These are phyloP conservation scores for Rhodosporidiobolus sp. DNA, from an alignment of 768 basidiomycete species.

Conservation along the genomic window DNA sequence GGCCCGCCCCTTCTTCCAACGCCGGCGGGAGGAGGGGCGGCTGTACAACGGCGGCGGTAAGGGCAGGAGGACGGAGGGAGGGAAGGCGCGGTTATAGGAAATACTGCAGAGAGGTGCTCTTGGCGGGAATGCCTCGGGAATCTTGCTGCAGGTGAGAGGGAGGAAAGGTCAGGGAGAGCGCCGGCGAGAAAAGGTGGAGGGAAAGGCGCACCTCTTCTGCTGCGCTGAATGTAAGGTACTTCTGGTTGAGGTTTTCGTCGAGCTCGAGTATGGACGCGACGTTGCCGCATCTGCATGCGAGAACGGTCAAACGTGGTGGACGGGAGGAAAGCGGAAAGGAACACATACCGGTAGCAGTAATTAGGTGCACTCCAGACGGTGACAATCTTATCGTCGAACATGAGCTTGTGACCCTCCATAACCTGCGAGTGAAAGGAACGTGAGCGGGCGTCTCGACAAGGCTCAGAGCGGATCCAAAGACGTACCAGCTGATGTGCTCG, in stretches of 20 bases:
- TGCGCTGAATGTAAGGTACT: constrained; percentile 92
- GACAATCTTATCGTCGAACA: constrained; percentile 92
- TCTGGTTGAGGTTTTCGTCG: constrained; percentile 86
- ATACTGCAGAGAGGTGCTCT: constrained; percentile 41
- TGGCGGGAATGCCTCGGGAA: constrained; percentile 40
- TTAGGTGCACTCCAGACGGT: constrained; percentile 99
- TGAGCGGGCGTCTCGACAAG: neutral
- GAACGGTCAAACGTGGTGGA: constrained; percentile 3
- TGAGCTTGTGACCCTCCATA: constrained; percentile 66
- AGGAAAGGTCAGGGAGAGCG: neutral
- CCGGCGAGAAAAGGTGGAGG: too few relatives aligned
- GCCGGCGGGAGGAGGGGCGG: too few relatives aligned
- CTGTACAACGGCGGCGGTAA: neutral
- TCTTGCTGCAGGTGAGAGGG: constrained; percentile 27
- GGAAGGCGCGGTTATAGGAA: constrained; percentile 32
- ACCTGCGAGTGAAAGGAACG: constrained; percentile 42
- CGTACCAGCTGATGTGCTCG: constrained; percentile 85
- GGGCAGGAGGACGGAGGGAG: too few relatives aligned
- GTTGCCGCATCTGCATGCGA: constrained; percentile 74
- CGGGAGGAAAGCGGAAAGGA: constrained; percentile 18
- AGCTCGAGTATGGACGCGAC: constrained; percentile 91
- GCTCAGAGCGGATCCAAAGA: constrained; percentile 43
- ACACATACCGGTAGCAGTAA: constrained; percentile 86
- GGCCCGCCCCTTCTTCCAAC: too few relatives aligned
- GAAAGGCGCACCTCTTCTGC: constrained; percentile 85